phyloP scores from a whole-genome alignment of 108 stramenopile genomes.

The Poteriospumella lacustris region DNA sequence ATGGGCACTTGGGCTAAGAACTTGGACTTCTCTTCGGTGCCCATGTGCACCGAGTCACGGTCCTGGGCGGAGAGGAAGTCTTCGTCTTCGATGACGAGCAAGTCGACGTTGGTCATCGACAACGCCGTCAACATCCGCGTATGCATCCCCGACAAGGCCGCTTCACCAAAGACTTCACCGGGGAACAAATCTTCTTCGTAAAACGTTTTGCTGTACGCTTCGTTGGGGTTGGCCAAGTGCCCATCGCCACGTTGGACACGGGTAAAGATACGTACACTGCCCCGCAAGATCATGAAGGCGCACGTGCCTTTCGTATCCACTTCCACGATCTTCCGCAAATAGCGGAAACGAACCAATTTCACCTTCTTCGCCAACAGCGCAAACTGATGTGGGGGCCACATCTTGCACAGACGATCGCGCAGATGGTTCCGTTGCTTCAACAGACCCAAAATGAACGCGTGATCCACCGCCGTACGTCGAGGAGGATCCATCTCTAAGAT shows the following conservation, averaged over 20 bases:
- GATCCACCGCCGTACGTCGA: not conserved
- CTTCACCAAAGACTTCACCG: conserved; percentile 26
- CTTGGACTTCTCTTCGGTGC: not conserved
- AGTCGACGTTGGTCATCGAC: not conserved
- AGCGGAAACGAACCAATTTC: not conserved
- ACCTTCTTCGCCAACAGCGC: not conserved
- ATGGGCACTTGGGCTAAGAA: not conserved
- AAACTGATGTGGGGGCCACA: conserved; percentile 19
- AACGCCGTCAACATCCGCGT: not conserved
- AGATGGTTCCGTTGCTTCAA: conserved; percentile 16
- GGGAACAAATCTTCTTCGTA: conserved; percentile 27
- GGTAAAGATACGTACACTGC: conserved; percentile 20
- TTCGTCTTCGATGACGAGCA: not conserved
- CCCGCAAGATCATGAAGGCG: conserved; percentile 18
- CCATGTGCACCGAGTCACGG: not conserved
- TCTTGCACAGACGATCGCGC: not conserved
- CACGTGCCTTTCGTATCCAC: conserved; percentile 8
- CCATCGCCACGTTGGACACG: not conserved
- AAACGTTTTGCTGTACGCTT: not conserved
- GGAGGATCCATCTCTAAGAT: conserved; percentile 2
- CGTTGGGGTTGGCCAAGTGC: not conserved
- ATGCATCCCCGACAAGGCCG: not conserved
- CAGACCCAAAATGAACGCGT: conserved; percentile 19
- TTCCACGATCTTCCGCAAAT: conserved; percentile 23
- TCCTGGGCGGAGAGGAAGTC: not conserved